Conservation (phyloP, 805 yeast species). For the Brettanomyces nanus region DNA sequence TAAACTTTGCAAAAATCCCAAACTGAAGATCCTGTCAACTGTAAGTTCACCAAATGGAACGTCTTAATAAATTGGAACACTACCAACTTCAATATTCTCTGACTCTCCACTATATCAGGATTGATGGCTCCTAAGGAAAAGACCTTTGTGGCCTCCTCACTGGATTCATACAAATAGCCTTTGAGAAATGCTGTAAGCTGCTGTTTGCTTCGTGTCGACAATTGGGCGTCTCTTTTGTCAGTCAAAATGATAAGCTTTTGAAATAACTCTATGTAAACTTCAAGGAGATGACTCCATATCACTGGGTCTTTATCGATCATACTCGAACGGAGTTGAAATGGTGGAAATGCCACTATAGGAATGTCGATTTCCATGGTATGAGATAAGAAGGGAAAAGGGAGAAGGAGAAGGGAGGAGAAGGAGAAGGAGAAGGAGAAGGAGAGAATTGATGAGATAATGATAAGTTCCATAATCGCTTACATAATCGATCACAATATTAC, state of each 20-base stretch:
- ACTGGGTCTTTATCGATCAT: constrained; percentile 77
- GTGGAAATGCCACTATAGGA: constrained; percentile 67
- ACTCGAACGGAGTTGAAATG: constrained; percentile 67
- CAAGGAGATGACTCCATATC: constrained; percentile 68
- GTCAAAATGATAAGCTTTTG: constrained; percentile 33
- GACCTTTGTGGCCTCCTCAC: constrained; percentile 51
- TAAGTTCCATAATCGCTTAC: no score
- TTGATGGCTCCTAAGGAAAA: constrained; percentile 67
- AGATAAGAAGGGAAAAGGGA: no score
- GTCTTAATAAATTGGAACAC: constrained; percentile 43
- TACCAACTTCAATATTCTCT: constrained; percentile 36
- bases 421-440: no score
- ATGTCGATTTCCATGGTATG: constrained; percentile 18
- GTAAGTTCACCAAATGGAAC: constrained; percentile 48
- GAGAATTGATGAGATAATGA: no score
- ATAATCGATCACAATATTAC: no score
- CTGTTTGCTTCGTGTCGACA: constrained; percentile 48
- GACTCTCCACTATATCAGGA: constrained; percentile 53
- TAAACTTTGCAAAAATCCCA: constrained; percentile 62
- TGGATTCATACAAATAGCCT: constrained; percentile 50
- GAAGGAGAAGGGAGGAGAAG: no score
- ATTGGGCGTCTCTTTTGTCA: constrained; percentile 20
- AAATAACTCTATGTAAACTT: constrained; percentile 49
- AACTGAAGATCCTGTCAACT: constrained; percentile 47
- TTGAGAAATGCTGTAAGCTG: constrained; percentile 50